A percentile compares a stretch with the other conserved stretches of the same genome.
Conservation (phyloP, 495 filamentous ascomycete genomes). For the Penicillium silybi region DNA sequence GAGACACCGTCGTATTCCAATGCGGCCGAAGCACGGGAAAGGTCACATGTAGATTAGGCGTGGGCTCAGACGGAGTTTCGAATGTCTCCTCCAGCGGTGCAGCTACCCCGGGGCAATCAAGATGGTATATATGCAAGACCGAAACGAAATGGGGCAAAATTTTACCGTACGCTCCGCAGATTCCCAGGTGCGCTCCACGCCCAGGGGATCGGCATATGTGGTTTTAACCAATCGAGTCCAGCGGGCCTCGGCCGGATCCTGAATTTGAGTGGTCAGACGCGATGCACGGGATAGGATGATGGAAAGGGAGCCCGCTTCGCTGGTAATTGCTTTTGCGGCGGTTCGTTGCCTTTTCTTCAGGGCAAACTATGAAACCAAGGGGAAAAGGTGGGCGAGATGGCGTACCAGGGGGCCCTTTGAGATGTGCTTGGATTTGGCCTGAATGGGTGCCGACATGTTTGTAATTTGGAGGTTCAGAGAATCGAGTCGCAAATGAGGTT, state of each 20-base stretch:
- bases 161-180: conserved; percentile 66
- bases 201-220: conserved; percentile 69
- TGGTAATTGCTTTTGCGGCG: background rate
- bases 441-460: conserved; percentile 21
- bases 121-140: background rate
- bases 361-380: background rate
- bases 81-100: background rate
- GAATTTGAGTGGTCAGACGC: conserved; percentile 7
- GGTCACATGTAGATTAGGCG: background rate
- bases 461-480: background rate
- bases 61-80: background rate
- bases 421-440: conserved; percentile 41
- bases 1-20: background rate
- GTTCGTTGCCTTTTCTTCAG: background rate
- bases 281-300: background rate
- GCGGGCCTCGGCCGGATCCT: conserved; percentile 57
- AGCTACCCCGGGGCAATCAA: background rate
- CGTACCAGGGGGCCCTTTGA: conserved; percentile 48
- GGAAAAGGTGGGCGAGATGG: conserved; percentile 11
- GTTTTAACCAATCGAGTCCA: conserved; percentile 72
- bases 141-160: conserved; percentile 5
- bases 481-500: background rate
- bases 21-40: conserved; percentile 2
- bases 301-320: background rate
- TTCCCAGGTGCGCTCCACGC: conserved; percentile 71